Conservation (phyloP, 805 yeast species). For the Kluyveromyces lactis region DNA sequence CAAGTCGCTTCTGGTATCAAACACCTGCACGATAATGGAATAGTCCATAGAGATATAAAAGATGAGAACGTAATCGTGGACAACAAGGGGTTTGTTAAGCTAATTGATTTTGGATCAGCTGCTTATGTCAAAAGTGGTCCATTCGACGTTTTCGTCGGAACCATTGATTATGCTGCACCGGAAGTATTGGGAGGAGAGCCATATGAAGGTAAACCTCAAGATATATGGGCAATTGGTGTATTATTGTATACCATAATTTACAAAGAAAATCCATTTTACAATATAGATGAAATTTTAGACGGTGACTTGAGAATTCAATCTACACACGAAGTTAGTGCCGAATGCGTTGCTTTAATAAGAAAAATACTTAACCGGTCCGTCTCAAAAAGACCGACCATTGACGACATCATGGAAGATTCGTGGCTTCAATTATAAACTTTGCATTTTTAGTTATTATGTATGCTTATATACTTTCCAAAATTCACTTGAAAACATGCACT, state of each 20-base stretch:
- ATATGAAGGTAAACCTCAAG: slow-evolving; percentile 90
- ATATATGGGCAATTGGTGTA: slow-evolving; percentile 95
- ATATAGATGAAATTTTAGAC: slow-evolving; percentile 91
- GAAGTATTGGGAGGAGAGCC: slow-evolving; percentile 86
- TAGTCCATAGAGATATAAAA: slow-evolving; percentile 89
- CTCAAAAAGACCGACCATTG: slow-evolving; percentile 61
- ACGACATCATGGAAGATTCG: slow-evolving; percentile 56
- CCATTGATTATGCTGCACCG: slow-evolving; percentile 96
- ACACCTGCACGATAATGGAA: slow-evolving; percentile 78
- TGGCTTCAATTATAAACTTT: slow-evolving; percentile 43
- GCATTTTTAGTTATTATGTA: too few relatives aligned
- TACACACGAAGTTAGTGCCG: slow-evolving; percentile 39
- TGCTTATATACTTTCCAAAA: too few relatives aligned
- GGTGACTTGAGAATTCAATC: slow-evolving; percentile 59
- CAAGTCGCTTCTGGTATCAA: slow-evolving; percentile 74
- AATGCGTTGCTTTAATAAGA: slow-evolving; percentile 51
- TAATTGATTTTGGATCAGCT: slow-evolving; percentile 94
- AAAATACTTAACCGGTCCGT: slow-evolving; percentile 63
- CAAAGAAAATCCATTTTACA: slow-evolving; percentile 92
- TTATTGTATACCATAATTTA: slow-evolving; percentile 80
- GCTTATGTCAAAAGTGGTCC: slow-evolving; percentile 89
- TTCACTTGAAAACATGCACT: too few relatives aligned
- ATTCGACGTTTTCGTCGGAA: slow-evolving; percentile 95
- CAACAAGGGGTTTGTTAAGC: slow-evolving; percentile 66
- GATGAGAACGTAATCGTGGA: slow-evolving; percentile 92